Evolutionary conservation across 2,329 filamentous ascomycete species (phyloP).

Genomic region (Stachybotrys echinatus): DNA sequence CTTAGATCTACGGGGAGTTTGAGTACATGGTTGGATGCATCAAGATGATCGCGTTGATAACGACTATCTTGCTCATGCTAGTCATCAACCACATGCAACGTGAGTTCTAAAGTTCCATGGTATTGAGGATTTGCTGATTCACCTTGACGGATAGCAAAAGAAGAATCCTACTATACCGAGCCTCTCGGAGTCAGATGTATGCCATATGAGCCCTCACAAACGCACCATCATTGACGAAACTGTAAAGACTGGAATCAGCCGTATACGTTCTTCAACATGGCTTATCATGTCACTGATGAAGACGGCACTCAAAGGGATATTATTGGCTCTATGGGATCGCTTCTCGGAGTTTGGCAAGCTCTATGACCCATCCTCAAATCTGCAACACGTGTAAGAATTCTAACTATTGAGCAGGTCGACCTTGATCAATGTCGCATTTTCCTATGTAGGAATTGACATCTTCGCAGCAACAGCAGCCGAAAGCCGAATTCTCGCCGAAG

Average conservation of each 20-base stretch:
- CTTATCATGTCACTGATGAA: slow-evolving; percentile 24
- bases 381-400: too few relatives aligned
- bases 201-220: not conserved
- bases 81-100: slow-evolving; percentile 28
- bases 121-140: not conserved
- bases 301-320: slow-evolving; percentile 16
- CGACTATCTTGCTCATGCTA: slow-evolving; percentile 31
- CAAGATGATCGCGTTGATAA: slow-evolving; percentile 29
- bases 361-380: too few relatives aligned
- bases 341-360: slow-evolving; percentile 34
- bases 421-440: slow-evolving; percentile 29
- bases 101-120: slow-evolving; percentile 11
- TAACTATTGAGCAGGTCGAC: slow-evolving; percentile 26
- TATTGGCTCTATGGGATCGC: slow-evolving; percentile 24
- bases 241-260: slow-evolving; percentile 13
- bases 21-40: slow-evolving; percentile 31
- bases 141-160: slow-evolving; percentile 18
- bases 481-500: slow-evolving; percentile 23
- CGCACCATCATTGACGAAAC: too few relatives aligned
- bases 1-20: slow-evolving; percentile 24
- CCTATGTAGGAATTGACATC: slow-evolving; percentile 32
- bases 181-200: slow-evolving; percentile 29
- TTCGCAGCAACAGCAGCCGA: slow-evolving; percentile 31
- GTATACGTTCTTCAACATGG: slow-evolving; percentile 30
- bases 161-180: slow-evolving; percentile 28